Evolutionary conservation across 2,329 filamentous ascomycete species (phyloP), one percentile per base, ranked within the genome.

Genomic region (Sclerotinia trifoliorum): DNA sequence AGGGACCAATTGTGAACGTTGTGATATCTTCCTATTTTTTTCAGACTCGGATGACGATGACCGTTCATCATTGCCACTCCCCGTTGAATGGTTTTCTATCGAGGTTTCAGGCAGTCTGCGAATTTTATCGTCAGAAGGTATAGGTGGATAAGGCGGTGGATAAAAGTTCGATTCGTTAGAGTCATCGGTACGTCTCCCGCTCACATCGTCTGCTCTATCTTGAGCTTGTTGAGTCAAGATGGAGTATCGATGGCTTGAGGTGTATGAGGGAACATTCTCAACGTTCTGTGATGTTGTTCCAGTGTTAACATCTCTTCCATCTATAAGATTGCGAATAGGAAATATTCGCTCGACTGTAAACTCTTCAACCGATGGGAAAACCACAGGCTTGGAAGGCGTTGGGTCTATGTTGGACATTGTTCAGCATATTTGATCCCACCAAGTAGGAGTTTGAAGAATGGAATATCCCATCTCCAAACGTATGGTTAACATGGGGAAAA

Each of bases 261-360:
- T 26, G 21, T 49, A 26, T 26, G 46, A 26, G 13, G 52, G 32
- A 42, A 17, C 21, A 26, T 51, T 32, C 11, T 66, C 65, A 35
- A 39, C 26, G 19, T 48, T 66, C 35, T 42, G 44, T 24, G 39
- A 46, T 21, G 54, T 46, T 24, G 39, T 46, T 29, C 29, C 35
- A 2, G 21, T 29, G 6, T 55, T 54, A 17, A 51, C 6, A 5
- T 39, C 60, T 21, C 51, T 42, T 49, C 68, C 65, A 46, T 49
- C 44, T 24, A 74, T 46, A 26, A 74, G 65, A 70, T 72, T 72
- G 29, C 74, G 70, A 46, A 75, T 74, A 10, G 74, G 73, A 66
- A 74, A 74, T 6, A 75, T 65, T 2, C 74, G 70, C 51, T 74
- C 74, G 29, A 72, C 66, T 6, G 42, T 57, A 35, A 74, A 71